Base-by-base conservation (phyloP, 257 asterid genomes). In the Petrea volubilis region DNA sequence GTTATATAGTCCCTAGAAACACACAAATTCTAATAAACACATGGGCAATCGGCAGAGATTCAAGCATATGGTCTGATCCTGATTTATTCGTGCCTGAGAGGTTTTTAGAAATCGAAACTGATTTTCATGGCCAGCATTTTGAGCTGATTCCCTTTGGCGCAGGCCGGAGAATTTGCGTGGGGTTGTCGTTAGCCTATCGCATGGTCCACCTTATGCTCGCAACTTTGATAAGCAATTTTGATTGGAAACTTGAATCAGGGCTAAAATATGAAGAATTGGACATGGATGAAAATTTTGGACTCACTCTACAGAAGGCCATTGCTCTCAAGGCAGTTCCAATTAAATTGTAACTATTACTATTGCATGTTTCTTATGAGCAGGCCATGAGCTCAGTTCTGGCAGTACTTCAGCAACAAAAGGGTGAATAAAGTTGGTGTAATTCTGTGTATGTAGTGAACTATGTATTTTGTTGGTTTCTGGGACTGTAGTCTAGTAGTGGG, bases 81-180 rank as follows among this genome's bases (percentile, higher is more conserved):
- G 69, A 50, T 2, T 5, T 1, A 0, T 80, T 80, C 21, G 6
- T 2, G 49, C 85, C 78, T 0, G 82, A 77, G 7, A 49, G 86
- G 47, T 81, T 77, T 28, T 21, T 77, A 33, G 73, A 28, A 6
- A 13, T 14, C 0, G 53, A 60, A 31, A 74, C 61, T 13, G 82
- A 77, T 44, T 65, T 57, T 12, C 9, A 43, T 10, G 83, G 72
- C 18, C 60, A 79, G 9, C 50, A 79, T 71, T 75, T 75, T 23
- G 78, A 74, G 27, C 34, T 59, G 3, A 21, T 71, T 8, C 34
- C 25, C 4, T 58, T 70, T 27, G 44, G 41, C 1, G 55, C 58
- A 0, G 84, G 76, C 2, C 60, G 84, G 46, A 72, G 84, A 36
- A 67, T 72, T 0, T 80, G 84, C 38, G 74, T 31, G 3, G 84